Base-by-base conservation (phyloP, 148 eudicot species). In the Camellia japonica region DNA sequence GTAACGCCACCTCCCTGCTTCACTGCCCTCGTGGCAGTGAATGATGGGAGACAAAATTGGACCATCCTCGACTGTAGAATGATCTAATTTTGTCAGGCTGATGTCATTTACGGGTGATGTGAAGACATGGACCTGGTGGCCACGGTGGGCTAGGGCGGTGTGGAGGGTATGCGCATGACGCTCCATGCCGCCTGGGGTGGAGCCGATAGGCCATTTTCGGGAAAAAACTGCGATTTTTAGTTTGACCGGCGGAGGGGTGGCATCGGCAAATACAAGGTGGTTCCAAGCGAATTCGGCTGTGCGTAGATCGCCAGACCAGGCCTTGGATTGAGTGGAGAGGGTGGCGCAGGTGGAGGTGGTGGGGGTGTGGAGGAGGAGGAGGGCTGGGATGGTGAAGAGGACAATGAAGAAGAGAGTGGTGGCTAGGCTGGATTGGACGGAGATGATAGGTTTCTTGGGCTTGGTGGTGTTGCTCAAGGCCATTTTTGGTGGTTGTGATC, bases 161-260 rank as follows among this genome's bases (percentile, higher is more conserved):
- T 94, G 90, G 69, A 94, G 93, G 0, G 93, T 90, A 71, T 84
- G 85, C 0, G 98, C 98, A 49, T 94, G 98, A 0, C 98, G 97
- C 75, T 94, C 98, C 98, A 94, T 94, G 3, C 98, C 98, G 1
- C 98, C 98, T 0, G 98, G 98, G 12, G 74, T 78, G 18, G 93
- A 73, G 41, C 89, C 84, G 0, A 84, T 83, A 0, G 97, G 97
- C 97, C 97, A 93, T 76, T 90, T 93, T 30, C 93, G 75, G 0
- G 95, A 87, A 68, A 93, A 93, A 11, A 91, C 97, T 0, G 97
- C 97, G n/a, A 93, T 75, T 20, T 87, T 90, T 11, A 93, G 86
- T 0, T 75, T 70, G 13, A 10, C 58, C 1, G 76, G 75, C 2
- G 91, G 85, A 3, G 87, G 90, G 3, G 41, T 47, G 6, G 38